Evolutionary conservation across 2,329 filamentous ascomycete genomes (phyloP), one percentile per base, ranked within the genome.

Genomic region (Chaetomium globosum): DNA sequence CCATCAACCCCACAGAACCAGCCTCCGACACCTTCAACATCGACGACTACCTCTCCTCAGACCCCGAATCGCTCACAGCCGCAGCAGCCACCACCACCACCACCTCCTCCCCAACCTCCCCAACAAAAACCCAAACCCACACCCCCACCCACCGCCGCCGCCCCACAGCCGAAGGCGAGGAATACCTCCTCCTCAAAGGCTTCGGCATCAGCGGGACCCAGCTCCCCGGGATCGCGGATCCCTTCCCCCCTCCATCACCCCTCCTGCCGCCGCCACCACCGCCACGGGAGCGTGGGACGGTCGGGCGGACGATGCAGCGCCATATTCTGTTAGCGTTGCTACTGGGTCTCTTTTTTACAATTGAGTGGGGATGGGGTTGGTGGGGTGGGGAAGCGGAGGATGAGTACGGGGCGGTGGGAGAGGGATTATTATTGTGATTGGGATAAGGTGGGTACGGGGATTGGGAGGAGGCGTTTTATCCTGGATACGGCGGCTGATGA

Each of bases 21-120:
- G 13, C 8, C 19, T 4, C 33, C 5, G 64, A 64, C 43, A 23
- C 28, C 3, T 78, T 78, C 69, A 77, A 78, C 65, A 77, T 79
- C 8, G 76, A 79, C 63, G 77, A 79, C 65, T 77, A 78, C 65
- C 46, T 78, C 19, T 78, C 77, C 0, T 75, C 76, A 0, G 78
- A 80, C 59, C 75, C 74, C 19, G 77, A 79, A 19, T 77, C 75
- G 0, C 72, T 79, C 9, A 33, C 31, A 2, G 71, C 19, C 68
- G 66, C 1, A 28, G 49, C 28, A 55, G 56, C 43, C 46, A 67
- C 21, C 58, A 56, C 31, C 9, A 28, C 33, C 33, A 36, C 33
- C 33, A n/a, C 28, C 26, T 3, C 23, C 26, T 3, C 23, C 49
- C 2, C 26, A 9, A 52, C n/a, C 49, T 13, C 49, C 23, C 3